Conservation (phyloP, 2,329 filamentous ascomycete species). For the Xylaria polymorpha region DNA sequence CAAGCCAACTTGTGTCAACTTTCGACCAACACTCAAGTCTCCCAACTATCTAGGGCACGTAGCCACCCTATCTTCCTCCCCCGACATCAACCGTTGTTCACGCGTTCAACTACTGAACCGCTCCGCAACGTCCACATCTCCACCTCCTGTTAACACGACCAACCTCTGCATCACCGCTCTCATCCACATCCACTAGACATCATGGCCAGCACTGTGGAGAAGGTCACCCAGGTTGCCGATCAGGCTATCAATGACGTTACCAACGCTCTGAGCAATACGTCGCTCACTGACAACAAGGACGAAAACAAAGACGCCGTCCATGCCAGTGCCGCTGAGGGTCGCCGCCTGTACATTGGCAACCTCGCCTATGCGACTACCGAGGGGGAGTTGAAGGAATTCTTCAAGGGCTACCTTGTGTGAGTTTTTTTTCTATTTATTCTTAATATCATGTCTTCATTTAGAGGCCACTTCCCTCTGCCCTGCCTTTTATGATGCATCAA, state of each 20-base stretch:
- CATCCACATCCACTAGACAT: conserved; percentile 60
- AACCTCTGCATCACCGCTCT: conserved; percentile 48
- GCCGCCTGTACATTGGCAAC: conserved; percentile 99
- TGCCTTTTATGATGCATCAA: background rate
- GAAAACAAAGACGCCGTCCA: conserved; percentile 84
- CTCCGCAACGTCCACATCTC: conserved; percentile 51
- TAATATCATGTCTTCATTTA: background rate
- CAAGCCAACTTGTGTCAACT: conserved; percentile 53
- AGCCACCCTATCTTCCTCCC: conserved; percentile 80
- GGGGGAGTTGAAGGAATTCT: conserved; percentile 99
- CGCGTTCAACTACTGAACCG: conserved; percentile 70
- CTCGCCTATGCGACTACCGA: conserved; percentile 99
- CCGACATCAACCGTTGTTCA: conserved; percentile 70
- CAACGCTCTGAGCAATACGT: conserved; percentile 77
- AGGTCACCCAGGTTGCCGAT: conserved; percentile 69
- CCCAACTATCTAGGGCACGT: conserved; percentile 79
- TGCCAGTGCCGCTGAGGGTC: conserved; percentile 97
- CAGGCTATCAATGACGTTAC: conserved; percentile 80
- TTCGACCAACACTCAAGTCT: conserved; percentile 54
- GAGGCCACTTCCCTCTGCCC: background rate
- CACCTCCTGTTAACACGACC: conserved; percentile 35
- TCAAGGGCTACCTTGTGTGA: conserved; percentile 99
- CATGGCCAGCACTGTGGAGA: conserved; percentile 88
- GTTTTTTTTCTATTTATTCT: conserved; percentile 56
- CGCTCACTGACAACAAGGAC: conserved; percentile 68